phyloP scores from a whole-genome alignment of 768 basidiomycete species.

The Tricholoma saponaceum region DNA sequence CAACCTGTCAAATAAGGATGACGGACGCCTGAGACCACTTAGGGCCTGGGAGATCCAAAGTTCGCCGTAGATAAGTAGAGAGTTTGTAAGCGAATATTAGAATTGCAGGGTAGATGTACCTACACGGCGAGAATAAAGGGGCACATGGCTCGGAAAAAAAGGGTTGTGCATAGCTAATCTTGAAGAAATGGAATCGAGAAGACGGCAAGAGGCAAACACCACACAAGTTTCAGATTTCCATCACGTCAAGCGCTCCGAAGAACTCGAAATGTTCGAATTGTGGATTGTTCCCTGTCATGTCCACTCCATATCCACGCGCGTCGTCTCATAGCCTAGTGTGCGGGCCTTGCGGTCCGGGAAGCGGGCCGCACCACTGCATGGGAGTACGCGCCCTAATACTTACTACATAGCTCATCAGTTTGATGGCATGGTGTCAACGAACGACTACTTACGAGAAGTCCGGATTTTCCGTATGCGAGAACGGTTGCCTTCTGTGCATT shows the following conservation, averaged over 20 bases:
- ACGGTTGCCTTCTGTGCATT: background rate
- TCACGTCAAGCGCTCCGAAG: background rate
- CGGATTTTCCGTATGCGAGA: background rate
- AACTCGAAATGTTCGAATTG: background rate
- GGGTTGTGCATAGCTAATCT: too few relatives aligned
- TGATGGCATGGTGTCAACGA: background rate
- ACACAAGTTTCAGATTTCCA: background rate
- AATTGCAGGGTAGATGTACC: background rate
- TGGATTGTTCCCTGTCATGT: background rate
- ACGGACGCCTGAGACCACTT: background rate
- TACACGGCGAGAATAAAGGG: background rate
- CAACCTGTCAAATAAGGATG: background rate
- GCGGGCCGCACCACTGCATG: too few relatives aligned
- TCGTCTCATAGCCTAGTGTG: too few relatives aligned
- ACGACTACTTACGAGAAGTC: background rate
- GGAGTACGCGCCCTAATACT: too few relatives aligned
- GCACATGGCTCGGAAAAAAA: background rate
- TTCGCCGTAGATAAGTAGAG: background rate
- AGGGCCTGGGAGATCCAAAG: background rate
- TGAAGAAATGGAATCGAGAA: background rate
- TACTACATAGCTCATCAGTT: too few relatives aligned
- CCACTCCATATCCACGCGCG: background rate
- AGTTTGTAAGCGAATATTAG: background rate
- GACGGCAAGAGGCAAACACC: background rate
- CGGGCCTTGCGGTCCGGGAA: too few relatives aligned